Evolutionary conservation across 805 yeast genomes (phyloP).

Genomic region (Kazachstania martiniae): DNA sequence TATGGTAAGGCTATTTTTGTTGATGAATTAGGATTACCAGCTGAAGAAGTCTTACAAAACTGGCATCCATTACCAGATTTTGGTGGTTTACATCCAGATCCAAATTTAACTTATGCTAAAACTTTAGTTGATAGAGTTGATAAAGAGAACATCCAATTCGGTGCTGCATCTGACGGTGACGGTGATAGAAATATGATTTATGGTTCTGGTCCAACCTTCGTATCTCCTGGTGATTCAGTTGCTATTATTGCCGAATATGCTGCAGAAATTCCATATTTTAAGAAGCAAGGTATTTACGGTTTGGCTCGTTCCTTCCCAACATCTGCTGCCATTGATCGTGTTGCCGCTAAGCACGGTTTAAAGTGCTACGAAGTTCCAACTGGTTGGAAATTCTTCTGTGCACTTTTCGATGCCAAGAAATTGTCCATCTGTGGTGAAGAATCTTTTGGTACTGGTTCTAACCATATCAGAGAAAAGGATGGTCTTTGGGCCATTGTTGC

Average conservation of each 20-base stretch:
- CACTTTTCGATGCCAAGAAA: conserved; percentile 85
- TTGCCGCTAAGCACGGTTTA: conserved; percentile 67
- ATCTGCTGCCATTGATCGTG: conserved; percentile 84
- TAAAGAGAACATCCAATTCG: conserved; percentile 69
- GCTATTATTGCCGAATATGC: conserved; percentile 96
- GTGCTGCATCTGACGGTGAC: conserved; percentile 99
- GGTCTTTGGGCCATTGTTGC: conserved; percentile 97
- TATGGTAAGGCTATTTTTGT: conserved; percentile 79
- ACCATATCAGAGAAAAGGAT: conserved; percentile 95
- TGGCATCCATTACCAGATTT: conserved; percentile 75
- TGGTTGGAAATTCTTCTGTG: conserved; percentile 98
- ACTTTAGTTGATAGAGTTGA: conserved; percentile 85
- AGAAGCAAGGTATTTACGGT: conserved; percentile 76
- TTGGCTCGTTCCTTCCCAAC: conserved; percentile 98
- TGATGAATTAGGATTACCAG: conserved; percentile 72
- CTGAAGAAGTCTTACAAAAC: conserved; percentile 59
- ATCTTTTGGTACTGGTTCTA: conserved; percentile 95
- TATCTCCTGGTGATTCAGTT: conserved; percentile 96
- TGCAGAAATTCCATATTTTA: conserved; percentile 83
- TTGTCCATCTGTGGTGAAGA: conserved; percentile 97
- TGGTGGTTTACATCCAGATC: conserved; percentile 97
- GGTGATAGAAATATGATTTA: conserved; percentile 99
- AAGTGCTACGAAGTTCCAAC: conserved; percentile 91
- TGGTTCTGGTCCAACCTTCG: conserved; percentile 80
- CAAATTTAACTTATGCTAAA: conserved; percentile 88